A percentile compares a stretch with the other conserved stretches of the same genome.
Conservation (phyloP, 2,329 filamentous ascomycete genomes). For the Penicillium sp. region DNA sequence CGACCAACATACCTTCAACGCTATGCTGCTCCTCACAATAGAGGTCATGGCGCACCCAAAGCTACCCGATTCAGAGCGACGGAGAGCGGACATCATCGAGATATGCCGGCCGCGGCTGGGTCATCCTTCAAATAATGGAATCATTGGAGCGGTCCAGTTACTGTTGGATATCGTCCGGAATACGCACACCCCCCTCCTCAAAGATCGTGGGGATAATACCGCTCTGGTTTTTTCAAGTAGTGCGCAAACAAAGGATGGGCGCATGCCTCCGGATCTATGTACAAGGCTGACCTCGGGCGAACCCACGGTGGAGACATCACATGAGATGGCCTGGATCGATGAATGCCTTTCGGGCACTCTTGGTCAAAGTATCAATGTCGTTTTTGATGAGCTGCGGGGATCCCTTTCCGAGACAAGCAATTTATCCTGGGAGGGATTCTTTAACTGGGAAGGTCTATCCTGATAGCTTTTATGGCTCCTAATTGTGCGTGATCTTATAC, state of each 20-base stretch:
- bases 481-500: too few species aligned
- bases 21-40: background rate
- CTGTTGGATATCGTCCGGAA: too few species aligned
- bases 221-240: too few species aligned
- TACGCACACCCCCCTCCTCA: too few species aligned
- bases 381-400: conserved; percentile 3
- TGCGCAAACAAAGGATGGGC: too few species aligned
- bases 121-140: background rate
- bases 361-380: background rate
- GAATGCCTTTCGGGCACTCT: background rate
- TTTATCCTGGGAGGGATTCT: conserved; percentile 2
- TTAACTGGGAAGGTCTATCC: background rate
- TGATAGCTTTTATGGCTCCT: background rate
- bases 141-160: background rate
- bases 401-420: background rate
- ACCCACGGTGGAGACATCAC: background rate
- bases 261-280: too few species aligned
- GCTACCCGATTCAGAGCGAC: too few species aligned
- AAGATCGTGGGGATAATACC: too few species aligned
- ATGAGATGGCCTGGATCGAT: conserved; percentile 1
- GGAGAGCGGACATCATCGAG: too few species aligned
- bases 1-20: background rate
- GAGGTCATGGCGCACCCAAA: background rate
- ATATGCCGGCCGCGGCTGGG: background rate
- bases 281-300: background rate